Conservation (phyloP, 345 rosid genomes). For the Melaleuca alternifolia region DNA sequence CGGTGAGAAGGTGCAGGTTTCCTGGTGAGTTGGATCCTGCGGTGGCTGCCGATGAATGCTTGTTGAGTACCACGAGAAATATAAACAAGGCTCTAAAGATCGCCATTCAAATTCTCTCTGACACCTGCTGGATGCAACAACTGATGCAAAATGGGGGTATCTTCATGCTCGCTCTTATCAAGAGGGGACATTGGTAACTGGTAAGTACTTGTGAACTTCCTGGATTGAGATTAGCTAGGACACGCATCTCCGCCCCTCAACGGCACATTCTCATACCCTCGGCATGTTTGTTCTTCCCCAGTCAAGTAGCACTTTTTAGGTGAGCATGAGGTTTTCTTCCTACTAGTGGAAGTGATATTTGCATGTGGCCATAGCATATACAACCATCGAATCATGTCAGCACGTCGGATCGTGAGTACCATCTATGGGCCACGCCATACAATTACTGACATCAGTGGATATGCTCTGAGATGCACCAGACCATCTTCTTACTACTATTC, state of each 20-base stretch:
- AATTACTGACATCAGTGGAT: not conserved
- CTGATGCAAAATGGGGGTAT: not conserved
- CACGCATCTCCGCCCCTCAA: conserved; percentile 23
- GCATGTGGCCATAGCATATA: not conserved
- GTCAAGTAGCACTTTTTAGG: not conserved
- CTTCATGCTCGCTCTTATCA: not conserved
- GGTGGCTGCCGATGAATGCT: not conserved
- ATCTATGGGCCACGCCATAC: not conserved
- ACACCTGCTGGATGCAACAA: not conserved
- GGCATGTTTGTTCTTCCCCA: not conserved
- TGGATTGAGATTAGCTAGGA: not conserved
- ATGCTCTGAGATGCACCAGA: not conserved
- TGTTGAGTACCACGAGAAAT: not conserved
- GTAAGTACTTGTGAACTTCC: not conserved
- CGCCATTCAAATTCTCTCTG: not conserved
- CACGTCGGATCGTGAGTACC: not conserved
- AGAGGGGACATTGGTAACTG: not conserved
- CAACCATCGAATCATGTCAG: not conserved
- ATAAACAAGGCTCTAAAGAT: not conserved
- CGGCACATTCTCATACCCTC: conserved; percentile 13
- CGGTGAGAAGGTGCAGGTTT: conserved; percentile 28
- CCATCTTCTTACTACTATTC: not conserved
- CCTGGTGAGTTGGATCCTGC: conserved; percentile 8
- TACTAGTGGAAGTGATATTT: not conserved
- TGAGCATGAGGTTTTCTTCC: not conserved